A percentile compares a stretch with the other conserved stretches of the same genome.
Evolutionary conservation across 2,329 filamentous ascomycete genomes (phyloP).

Genomic region (Hypoxylon sp.): DNA sequence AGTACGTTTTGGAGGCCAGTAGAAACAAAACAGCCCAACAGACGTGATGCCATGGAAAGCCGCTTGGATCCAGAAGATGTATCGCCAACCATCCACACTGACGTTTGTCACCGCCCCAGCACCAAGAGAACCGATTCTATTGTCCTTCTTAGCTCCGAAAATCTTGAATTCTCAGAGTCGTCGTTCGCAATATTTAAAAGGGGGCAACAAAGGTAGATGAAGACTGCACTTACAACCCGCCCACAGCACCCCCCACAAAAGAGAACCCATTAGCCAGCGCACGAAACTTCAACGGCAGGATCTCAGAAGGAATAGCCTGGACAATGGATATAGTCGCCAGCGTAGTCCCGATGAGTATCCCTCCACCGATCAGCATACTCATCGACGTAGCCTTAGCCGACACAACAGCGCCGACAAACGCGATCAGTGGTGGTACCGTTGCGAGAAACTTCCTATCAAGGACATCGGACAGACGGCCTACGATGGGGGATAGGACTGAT

Average conservation of each 20-base stretch:
- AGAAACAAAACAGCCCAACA: constrained; percentile 57
- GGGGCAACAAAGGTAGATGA: too few species aligned
- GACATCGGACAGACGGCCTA: constrained; percentile 65
- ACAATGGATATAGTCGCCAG: constrained; percentile 64
- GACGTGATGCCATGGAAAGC: constrained; percentile 59
- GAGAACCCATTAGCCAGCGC: constrained; percentile 63
- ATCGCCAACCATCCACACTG: constrained; percentile 58
- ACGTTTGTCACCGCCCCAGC: constrained; percentile 62
- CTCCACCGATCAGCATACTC: constrained; percentile 65
- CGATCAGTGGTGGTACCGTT: constrained; percentile 60
- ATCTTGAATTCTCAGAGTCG: too few species aligned
- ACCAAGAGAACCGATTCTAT: constrained; percentile 57
- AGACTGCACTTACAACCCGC: constrained; percentile 59
- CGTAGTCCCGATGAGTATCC: constrained; percentile 63
- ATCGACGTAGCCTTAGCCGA: constrained; percentile 64
- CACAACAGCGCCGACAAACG: constrained; percentile 61
- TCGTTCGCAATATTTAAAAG: background rate
- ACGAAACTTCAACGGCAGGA: constrained; percentile 65
- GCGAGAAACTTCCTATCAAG: constrained; percentile 64
- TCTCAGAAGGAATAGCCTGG: constrained; percentile 64
- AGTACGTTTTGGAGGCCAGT: constrained; percentile 53
- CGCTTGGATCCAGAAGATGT: constrained; percentile 68
- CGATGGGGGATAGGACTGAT: constrained; percentile 62
- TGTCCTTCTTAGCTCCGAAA: background rate
- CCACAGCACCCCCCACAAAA: constrained; percentile 59